phyloP scores from a whole-genome alignment of 75 land plant species.

The Pinus tabuliformis region DNA sequence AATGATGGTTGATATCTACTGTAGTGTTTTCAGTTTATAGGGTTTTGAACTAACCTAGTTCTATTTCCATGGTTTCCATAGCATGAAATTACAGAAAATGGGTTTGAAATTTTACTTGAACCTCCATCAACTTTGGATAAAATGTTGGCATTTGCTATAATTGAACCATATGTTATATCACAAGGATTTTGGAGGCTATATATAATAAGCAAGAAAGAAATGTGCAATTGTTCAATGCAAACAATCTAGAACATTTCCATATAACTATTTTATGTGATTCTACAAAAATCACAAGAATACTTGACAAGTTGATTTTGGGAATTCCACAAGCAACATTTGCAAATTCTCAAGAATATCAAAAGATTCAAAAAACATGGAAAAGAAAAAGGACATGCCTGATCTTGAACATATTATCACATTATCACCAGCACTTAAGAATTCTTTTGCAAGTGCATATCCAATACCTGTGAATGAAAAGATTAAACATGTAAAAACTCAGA shows the following conservation, averaged over 20 bases:
- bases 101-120: neutral
- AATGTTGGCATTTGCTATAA: neutral
- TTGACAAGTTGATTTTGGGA: neutral
- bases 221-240: neutral
- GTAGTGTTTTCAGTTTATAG: neutral
- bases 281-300: neutral
- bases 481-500: neutral
- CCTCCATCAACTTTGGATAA: neutral
- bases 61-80: neutral
- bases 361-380: neutral
- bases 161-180: neutral
- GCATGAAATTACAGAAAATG: neutral
- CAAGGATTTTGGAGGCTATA: neutral
- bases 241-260: neutral
- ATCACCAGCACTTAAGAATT: constrained; percentile 86
- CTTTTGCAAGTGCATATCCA: constrained; percentile 86
- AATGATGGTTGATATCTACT: neutral
- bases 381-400: constrained; percentile 54
- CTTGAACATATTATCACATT: constrained; percentile 91
- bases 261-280: neutral
- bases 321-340: neutral
- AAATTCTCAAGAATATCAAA: neutral
- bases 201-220: neutral
- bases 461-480: constrained; percentile 46
- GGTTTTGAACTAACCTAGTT: neutral